Base-by-base conservation (phyloP, 2,329 filamentous ascomycete species). In the Calonectria pseudoreteaudii region DNA sequence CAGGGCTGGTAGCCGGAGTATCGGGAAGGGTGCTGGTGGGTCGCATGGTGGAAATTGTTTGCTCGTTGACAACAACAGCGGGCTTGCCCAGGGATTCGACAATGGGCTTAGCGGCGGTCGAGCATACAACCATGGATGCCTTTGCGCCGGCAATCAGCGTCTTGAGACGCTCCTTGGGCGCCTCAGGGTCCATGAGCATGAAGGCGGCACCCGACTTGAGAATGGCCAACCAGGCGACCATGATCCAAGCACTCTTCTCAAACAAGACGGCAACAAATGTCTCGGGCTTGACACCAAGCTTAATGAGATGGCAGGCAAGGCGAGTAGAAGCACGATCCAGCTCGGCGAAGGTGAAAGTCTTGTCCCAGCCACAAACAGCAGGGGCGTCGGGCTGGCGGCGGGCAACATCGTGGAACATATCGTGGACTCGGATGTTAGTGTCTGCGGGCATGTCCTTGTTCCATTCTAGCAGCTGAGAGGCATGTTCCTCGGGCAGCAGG, bases 201-300 rank as follows among this genome's bases (percentile, higher is more conserved):
- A 62, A 62, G 16, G 56, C 56, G 2, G 56, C 56, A 62, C 56
- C 56, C 4, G 56, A 13, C 31, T 62, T 62, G 14, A 62, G 56
- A 28, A 62, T 36, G 23, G 56, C 56, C 20, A 62, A 16, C 56
- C 34, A 62, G 20, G 56, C 34, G 10, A 62, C 56, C n/a, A 38
- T 41, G 36, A 62, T 41, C 56, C 56, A 62, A 13, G 56, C 56
- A 5, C 56, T 62, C 56, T 62, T 62, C 36, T 62, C 56, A 28
- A 62, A 62, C 4, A 62, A 13, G 1, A 62, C 56, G 4, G 34
- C 56, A 26, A 62, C 56, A 36, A 62, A 85, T 13, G 85, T 83
- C 7, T 83, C 81, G 0, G 81, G 64, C 14, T 36, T 66, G 47
- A 66, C 64, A 13, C 44, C 64, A 10, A 66, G 64, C 23, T 49